These are phyloP conservation scores for Lycium ferocissimum DNA, from an alignment of 257 asterid genomes.

Conservation along the genomic window DNA sequence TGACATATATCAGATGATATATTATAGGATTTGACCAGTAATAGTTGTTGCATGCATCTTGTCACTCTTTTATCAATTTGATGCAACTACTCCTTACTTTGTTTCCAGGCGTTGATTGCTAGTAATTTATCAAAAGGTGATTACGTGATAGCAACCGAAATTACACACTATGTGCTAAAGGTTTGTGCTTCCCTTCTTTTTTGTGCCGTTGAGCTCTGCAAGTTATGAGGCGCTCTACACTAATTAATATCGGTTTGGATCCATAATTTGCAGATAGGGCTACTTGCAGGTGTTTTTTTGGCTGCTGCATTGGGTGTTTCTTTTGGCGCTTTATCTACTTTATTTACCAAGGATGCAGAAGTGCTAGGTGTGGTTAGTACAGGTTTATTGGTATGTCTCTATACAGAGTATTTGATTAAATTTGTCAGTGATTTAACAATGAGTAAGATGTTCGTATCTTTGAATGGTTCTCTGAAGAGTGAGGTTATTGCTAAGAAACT, in stretches of 20 bases:
- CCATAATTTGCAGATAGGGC: conserved; percentile 60
- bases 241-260: not conserved
- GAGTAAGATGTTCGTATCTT: conserved; percentile 15
- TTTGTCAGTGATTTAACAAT: conserved; percentile 15
- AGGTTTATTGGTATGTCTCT: conserved; percentile 66
- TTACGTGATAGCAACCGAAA: conserved; percentile 66
- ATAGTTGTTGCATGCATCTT: conserved; percentile 13
- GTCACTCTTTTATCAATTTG: not conserved
- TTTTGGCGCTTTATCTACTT: conserved; percentile 67
- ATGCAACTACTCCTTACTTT: conserved; percentile 19
- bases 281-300: conserved; percentile 64
- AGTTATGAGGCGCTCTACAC: conserved; percentile 14
- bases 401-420: conserved; percentile 1
- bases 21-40: conserved; percentile 16
- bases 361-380: conserved; percentile 68
- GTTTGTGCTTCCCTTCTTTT: conserved; percentile 43
- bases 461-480: conserved; percentile 10
- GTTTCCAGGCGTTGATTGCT: conserved; percentile 77
- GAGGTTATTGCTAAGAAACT: not conserved
- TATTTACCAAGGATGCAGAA: conserved; percentile 71
- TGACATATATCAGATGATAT: conserved; percentile 9
- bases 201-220: conserved; percentile 30
- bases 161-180: conserved; percentile 71
- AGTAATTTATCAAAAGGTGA: conserved; percentile 75
- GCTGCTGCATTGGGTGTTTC: conserved; percentile 71